Evolutionary conservation across 2,329 filamentous ascomycete genomes (phyloP), one percentile per base, ranked within the genome.

Genomic region (Venturia carpophila): DNA sequence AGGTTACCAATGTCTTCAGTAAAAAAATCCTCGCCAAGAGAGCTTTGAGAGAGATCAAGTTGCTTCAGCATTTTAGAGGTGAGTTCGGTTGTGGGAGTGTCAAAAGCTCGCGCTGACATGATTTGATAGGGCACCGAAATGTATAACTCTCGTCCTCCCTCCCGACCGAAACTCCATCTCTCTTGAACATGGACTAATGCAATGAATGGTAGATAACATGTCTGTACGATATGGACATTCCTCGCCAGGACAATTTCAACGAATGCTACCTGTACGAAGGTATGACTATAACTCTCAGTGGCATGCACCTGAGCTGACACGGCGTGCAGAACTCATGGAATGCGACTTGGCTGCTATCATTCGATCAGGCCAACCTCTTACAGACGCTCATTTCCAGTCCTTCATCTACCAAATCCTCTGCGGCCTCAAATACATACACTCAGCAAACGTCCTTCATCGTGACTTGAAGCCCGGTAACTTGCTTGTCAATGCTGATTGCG

Each of bases 321-420:
- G 7, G 21, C 30, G 30, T 27, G 62, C 74, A 97, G 94, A 99
- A 79, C 83, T 99, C 77, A 99, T 99, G 94, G 94, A 99, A 76
- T 97, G 94, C 80, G 94, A 99, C 79, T 79, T 99, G 75, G 94
- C 94, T 41, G 94, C 94, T 70, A 99, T 99, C 76, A 97, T 99
- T 72, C 88, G 94, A 70, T 97, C 93, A 52, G 94, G 94, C 68
- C 94, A 99, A 77, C 92, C 94, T 60, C 83, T 99, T 75, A 99
- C 94, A 73, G 94, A 99, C 75, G 94, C 94, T 65, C 94, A 99
- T 78, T 99, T 99, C 82, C 94, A 99, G 79, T 97, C 94, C 63
- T 99, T 99, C 80, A 97, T 99, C 79, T 99, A 99, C 82, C 94
- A 99, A 83, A 99, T 99, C 70, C 88, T 99, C 6, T 97, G 94